phyloP scores from a whole-genome alignment of 108 stramenopile genomes.

The Craspedostauros australis region DNA sequence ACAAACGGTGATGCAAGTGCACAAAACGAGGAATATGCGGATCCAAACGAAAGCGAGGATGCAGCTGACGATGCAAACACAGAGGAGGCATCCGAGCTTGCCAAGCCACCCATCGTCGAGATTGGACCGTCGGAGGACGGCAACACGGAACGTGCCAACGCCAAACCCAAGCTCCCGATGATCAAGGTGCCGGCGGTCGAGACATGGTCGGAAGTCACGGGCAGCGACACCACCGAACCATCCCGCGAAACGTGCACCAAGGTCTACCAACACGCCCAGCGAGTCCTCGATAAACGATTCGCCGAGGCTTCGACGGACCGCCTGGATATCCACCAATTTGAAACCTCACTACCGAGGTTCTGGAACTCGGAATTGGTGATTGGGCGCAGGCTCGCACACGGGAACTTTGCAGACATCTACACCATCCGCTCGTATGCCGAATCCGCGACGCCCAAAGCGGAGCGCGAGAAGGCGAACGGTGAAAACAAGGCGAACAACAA shows the following conservation, averaged over 20 bases:
- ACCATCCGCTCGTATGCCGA: not conserved
- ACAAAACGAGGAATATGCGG: not conserved
- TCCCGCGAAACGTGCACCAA: slow-evolving; percentile 1
- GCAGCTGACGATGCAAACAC: not conserved
- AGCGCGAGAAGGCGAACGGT: slow-evolving; percentile 4
- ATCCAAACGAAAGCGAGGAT: not conserved
- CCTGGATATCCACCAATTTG: slow-evolving; percentile 7
- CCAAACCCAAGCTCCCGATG: not conserved
- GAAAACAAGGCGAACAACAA: no score
- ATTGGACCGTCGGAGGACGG: not conserved
- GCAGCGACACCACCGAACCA: slow-evolving; percentile 6
- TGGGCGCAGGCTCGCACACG: slow-evolving; percentile 16
- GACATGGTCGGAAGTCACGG: slow-evolving; percentile 21
- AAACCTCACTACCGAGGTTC: slow-evolving; percentile 12
- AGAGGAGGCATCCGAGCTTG: no score
- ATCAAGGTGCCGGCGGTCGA: not conserved
- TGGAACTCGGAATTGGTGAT: slow-evolving; percentile 22
- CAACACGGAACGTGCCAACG: not conserved
- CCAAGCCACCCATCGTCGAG: no score
- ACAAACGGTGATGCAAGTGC: not conserved
- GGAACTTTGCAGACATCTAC: slow-evolving; percentile 33
- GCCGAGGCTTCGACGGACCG: slow-evolving; percentile 1
- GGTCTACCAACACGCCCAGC: slow-evolving; percentile 15
- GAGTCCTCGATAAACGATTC: slow-evolving; percentile 13
- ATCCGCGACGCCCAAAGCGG: not conserved